Evolutionary conservation across 805 yeast genomes (phyloP).

Genomic region (Scheffersomyces lignosus): DNA sequence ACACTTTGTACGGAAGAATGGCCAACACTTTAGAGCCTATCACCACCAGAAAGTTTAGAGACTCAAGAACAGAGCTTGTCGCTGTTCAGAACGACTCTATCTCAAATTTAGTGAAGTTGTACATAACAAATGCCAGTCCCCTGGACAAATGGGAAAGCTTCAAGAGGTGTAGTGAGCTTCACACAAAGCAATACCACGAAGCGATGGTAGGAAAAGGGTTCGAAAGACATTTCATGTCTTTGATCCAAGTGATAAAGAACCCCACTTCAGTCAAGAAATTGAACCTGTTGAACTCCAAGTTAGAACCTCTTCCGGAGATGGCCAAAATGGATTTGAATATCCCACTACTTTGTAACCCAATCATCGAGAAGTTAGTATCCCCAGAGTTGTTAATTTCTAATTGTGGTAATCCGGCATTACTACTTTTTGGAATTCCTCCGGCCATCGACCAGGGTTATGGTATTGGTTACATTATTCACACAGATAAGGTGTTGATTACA

Average conservation of each 20-base stretch:
- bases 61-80: slow-evolving; percentile 69
- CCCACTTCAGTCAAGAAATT: slow-evolving; percentile 38
- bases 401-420: slow-evolving; percentile 89
- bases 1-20: slow-evolving; percentile 54
- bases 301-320: slow-evolving; percentile 31
- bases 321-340: slow-evolving; percentile 12
- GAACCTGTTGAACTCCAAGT: slow-evolving; percentile 44
- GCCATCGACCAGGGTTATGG: slow-evolving; percentile 89
- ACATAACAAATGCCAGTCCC: slow-evolving; percentile 55
- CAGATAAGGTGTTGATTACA: slow-evolving; percentile 74
- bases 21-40: slow-evolving; percentile 55
- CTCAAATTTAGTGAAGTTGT: slow-evolving; percentile 56
- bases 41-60: slow-evolving; percentile 66
- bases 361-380: slow-evolving; percentile 31
- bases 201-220: slow-evolving; percentile 68
- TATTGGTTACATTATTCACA: slow-evolving; percentile 86
- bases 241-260: slow-evolving; percentile 54
- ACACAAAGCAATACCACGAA: slow-evolving; percentile 45
- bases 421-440: slow-evolving; percentile 90
- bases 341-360: slow-evolving; percentile 35
- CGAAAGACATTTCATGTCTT: slow-evolving; percentile 69
- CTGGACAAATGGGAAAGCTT: slow-evolving; percentile 51
- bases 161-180: slow-evolving; percentile 51
- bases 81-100: slow-evolving; percentile 60
- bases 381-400: slow-evolving; percentile 55